These are phyloP conservation scores for Taiozyma sp. DNA, from an alignment of 1,139 yeast species.

Conservation along the genomic window DNA sequence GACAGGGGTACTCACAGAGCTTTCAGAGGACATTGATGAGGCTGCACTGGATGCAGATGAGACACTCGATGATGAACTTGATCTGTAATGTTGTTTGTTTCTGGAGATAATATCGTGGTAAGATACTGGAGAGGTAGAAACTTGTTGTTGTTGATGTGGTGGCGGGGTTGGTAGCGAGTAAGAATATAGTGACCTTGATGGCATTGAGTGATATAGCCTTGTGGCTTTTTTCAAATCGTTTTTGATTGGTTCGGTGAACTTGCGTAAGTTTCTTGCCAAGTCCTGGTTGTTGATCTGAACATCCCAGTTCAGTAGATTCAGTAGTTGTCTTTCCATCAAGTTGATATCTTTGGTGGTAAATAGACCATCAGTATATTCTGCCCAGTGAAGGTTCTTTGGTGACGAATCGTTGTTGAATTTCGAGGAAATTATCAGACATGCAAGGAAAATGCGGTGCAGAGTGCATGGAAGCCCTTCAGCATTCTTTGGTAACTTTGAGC, in stretches of 20 bases:
- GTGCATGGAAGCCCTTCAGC: constrained; percentile 78
- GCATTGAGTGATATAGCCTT: constrained; percentile 16
- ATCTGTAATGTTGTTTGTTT: constrained; percentile 7
- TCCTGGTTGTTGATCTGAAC: constrained; percentile 52
- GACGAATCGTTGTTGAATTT: constrained; percentile 75
- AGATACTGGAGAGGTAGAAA: constrained; percentile 5
- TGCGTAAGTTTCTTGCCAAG: constrained; percentile 41
- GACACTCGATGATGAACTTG: constrained; percentile 6
- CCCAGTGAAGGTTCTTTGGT: constrained; percentile 77
- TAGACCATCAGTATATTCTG: constrained; percentile 68
- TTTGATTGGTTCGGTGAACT: constrained; percentile 61
- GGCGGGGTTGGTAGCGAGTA: constrained; percentile 1
- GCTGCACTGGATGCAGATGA: constrained; percentile 7
- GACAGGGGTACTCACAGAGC: background rate
- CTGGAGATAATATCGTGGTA: constrained; percentile 1
- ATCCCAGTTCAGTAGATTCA: constrained; percentile 69
- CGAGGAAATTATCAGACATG: constrained; percentile 67
- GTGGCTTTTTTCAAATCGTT: constrained; percentile 42
- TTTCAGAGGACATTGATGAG: constrained; percentile 10
- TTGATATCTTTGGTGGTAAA: constrained; percentile 66
- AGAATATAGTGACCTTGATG: constrained; percentile 7
- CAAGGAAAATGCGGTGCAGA: constrained; percentile 69
- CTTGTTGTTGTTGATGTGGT: constrained; percentile 2
- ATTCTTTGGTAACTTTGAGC: constrained; percentile 56
- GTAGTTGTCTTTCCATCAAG: constrained; percentile 74